Percentiles rank a stretch among this genome's conserved stretches.
Conservation (phyloP, 768 basidiomycete species). For the Tylopilus sp. region DNA sequence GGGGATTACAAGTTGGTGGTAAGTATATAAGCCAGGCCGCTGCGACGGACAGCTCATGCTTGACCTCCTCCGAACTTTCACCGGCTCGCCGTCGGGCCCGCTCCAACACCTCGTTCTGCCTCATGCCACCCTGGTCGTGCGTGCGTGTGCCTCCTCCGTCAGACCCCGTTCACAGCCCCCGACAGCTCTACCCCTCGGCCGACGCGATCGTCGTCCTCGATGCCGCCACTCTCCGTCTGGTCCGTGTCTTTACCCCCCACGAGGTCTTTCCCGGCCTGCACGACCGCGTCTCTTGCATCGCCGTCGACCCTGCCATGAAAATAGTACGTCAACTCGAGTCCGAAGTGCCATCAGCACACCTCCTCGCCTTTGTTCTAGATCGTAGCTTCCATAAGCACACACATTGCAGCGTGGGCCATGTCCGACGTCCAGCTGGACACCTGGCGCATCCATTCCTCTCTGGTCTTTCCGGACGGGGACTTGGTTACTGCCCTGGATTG, state of each 20-base stretch:
- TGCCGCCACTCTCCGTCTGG: conserved; percentile 60
- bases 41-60: conserved; percentile 40
- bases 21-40: conserved; percentile 13
- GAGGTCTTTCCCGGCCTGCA: conserved; percentile 71
- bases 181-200: conserved; percentile 68
- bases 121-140: conserved; percentile 55
- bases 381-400: conserved; percentile 63
- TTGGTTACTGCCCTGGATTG: conserved; percentile 64
- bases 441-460: conserved; percentile 82
- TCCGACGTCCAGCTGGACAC: conserved; percentile 58
- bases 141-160: conserved; percentile 23
- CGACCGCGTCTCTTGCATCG: conserved; percentile 54
- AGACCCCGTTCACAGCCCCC: background rate
- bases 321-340: conserved; percentile 54
- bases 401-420: conserved; percentile 77
- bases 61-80: conserved; percentile 42
- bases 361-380: conserved; percentile 44
- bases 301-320: conserved; percentile 77
- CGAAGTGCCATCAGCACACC: conserved; percentile 1
- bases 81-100: conserved; percentile 50
- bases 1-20: conserved; percentile 1
- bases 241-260: conserved; percentile 73
- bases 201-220: conserved; percentile 69
- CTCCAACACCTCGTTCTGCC: conserved; percentile 58
- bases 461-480: conserved; percentile 56